Evolutionary conservation across 225 moss, liverwort and hornwort species (phyloP), one percentile per base, ranked within the genome.

Genomic region (Thuidium tamariscinum): DNA sequence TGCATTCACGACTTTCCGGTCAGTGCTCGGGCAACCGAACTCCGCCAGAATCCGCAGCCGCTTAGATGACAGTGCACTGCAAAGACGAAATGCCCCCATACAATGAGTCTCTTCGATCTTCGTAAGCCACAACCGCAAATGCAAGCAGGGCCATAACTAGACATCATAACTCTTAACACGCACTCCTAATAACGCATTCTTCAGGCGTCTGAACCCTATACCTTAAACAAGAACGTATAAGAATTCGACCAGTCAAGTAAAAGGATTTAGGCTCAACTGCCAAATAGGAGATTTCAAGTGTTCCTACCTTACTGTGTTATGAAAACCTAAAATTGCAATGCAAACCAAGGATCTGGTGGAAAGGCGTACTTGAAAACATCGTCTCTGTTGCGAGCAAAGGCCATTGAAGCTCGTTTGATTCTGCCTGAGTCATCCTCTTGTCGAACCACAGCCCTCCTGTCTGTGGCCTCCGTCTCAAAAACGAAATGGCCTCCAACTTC

Each of bases 1-100:
- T 57, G 99, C 93, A 90, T 99, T 99, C 79, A 97, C 99, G 71
- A 95, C 93, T 91, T 99, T 99, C 74, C 99, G 93, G 82, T 99
- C 99, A 71, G 93, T 96, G 84, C 89, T 91, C 44, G 99, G 97
- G 86, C 99, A 99, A 65, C 99, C 96, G 72, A 93, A 97, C 48
- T 93, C 95, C 34, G 99, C 99, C 48, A 99, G 81, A 21, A 86
- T 85, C 84, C 93, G 92, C 90, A 99, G 84, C 67, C 72, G 83
- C 83, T 93, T 89, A 18, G 92, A 79, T 67, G 98, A 91, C 44
- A 93, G 84, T 42, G 63, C 83, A 77, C 97, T 97, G 94, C 93
- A 82, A 87, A 44, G 54, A n/a, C 34, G 25, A 83, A 54, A n/a
- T 11, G 42, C 36, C 77, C 77, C 64, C 77, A 52, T 13, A 66